Evolutionary conservation across 805 yeast genomes (phyloP).

Genomic region (Ogataea methanolica): DNA sequence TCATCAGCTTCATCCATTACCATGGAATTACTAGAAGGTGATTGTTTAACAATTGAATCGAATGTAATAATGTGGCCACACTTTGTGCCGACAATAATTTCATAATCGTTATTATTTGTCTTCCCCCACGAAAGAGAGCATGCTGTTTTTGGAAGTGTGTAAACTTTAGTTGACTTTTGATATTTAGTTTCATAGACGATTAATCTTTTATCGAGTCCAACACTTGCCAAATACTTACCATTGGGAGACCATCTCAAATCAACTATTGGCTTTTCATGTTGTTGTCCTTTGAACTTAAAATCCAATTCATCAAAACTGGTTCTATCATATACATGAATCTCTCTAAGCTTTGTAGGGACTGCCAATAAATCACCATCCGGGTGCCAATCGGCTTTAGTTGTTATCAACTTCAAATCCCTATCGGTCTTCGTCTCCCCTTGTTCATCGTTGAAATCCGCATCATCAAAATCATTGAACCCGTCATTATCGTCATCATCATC

Average conservation of each 20-base stretch:
- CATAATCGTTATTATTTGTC: slow-evolving; percentile 10
- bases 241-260: slow-evolving; percentile 59
- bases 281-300: slow-evolving; percentile 20
- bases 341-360: slow-evolving; percentile 49
- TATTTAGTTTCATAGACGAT: slow-evolving; percentile 51
- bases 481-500: slow-evolving; percentile 38
- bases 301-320: slow-evolving; percentile 25
- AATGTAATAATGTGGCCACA: slow-evolving; percentile 35
- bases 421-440: slow-evolving; percentile 30
- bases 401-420: slow-evolving; percentile 13
- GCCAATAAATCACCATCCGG: slow-evolving; percentile 67
- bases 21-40: neutral
- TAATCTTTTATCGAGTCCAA: slow-evolving; percentile 46
- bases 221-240: slow-evolving; percentile 56
- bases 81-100: slow-evolving; percentile 38
- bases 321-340: slow-evolving; percentile 43
- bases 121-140: slow-evolving; percentile 32
- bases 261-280: slow-evolving; percentile 33
- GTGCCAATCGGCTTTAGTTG: slow-evolving; percentile 65
- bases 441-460: slow-evolving; percentile 18
- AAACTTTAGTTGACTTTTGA: slow-evolving; percentile 30
- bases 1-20: slow-evolving; percentile 13
- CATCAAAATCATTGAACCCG: slow-evolving; percentile 25
- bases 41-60: slow-evolving; percentile 11
- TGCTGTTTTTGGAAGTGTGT: slow-evolving; percentile 18